phyloP scores from a whole-genome alignment of 805 yeast species.

The Saccharomycopsis babjevae region DNA sequence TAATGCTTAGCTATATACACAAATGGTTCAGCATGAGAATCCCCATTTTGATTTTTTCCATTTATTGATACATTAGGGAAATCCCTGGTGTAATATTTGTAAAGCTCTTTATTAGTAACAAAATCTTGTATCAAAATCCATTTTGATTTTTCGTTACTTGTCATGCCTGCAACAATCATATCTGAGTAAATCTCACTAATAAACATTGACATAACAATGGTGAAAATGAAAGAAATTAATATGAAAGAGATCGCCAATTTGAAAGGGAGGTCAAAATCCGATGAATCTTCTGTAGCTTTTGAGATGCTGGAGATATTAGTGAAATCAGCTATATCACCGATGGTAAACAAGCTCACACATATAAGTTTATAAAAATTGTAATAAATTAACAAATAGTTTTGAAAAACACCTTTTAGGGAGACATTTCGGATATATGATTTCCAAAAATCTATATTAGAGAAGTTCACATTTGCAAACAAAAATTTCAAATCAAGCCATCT shows the following conservation, averaged over 20 bases:
- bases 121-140: conserved; percentile 13
- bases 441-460: neutral
- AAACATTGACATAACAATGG: conserved; percentile 2
- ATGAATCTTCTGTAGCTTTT: neutral
- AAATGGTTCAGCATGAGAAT: neutral
- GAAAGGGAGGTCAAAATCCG: neutral
- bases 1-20: conserved; percentile 9
- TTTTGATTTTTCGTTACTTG: conserved; percentile 50
- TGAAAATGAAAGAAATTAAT: conserved; percentile 6
- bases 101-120: conserved; percentile 2
- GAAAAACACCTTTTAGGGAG: neutral
- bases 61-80: neutral
- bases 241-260: conserved; percentile 11
- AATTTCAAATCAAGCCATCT: neutral
- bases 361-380: conserved; percentile 4
- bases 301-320: neutral
- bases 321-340: neutral
- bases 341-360: neutral
- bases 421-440: neutral
- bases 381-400: conserved; percentile 6
- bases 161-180: conserved; percentile 75
- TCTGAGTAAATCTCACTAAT: conserved; percentile 1
- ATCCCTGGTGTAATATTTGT: conserved; percentile 3
- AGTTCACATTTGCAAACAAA: neutral
- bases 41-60: neutral